Percentiles rank a stretch among this genome's conserved stretches.
Conservation (phyloP, 2,329 filamentous ascomycete species). For the Acephala macrosclerotiorum region DNA sequence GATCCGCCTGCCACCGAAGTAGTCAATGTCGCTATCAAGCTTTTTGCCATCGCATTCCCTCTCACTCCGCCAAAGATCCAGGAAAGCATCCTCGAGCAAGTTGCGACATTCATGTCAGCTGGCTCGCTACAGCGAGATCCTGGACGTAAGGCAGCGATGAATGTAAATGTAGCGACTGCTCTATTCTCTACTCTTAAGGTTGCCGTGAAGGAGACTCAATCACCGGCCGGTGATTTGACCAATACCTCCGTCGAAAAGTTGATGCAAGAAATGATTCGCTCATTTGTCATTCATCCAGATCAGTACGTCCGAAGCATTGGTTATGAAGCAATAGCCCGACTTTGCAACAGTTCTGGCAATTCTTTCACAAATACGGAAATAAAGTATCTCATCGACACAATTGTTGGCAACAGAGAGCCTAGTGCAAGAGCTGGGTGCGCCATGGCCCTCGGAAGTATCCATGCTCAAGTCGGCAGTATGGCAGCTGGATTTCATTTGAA, state of each 20-base stretch:
- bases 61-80: conserved; percentile 91
- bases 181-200: conserved; percentile 84
- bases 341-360: conserved; percentile 82
- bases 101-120: conserved; percentile 87
- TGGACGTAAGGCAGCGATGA: conserved; percentile 88
- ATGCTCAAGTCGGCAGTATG: conserved; percentile 96
- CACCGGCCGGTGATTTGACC: conserved; percentile 75
- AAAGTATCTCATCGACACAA: conserved; percentile 90
- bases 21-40: conserved; percentile 89
- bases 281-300: conserved; percentile 83
- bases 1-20: conserved; percentile 92
- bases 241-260: conserved; percentile 82
- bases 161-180: conserved; percentile 86
- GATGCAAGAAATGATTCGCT: conserved; percentile 75
- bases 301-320: conserved; percentile 86
- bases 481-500: conserved; percentile 95
- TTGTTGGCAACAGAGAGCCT: conserved; percentile 92
- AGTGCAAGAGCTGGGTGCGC: conserved; percentile 94
- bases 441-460: conserved; percentile 90
- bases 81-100: conserved; percentile 93
- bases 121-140: conserved; percentile 82
- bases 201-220: conserved; percentile 80
- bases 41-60: conserved; percentile 91
- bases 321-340: conserved; percentile 82
- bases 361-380: conserved; percentile 89